Base-by-base conservation (phyloP, 192 early-diverging fungal species). In the Paraglomus occultum region DNA sequence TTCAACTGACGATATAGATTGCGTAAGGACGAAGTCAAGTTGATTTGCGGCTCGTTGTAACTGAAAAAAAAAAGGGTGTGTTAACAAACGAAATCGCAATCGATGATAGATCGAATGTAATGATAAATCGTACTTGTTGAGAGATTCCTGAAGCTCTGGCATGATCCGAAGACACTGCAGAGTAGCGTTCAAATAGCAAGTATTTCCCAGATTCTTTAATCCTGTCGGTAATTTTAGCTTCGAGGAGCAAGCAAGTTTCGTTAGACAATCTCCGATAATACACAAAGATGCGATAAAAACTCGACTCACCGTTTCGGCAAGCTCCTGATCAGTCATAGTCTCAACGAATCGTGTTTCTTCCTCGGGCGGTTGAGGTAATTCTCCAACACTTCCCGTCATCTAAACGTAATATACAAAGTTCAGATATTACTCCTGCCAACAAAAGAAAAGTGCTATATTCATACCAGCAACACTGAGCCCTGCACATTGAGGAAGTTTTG, bases 321-420 rank as follows among this genome's bases (percentile, higher is more conserved):
- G 73, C 73, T 97, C 84, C 45, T 83, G 80, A 64, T 96, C 94
- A 3, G 92, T 85, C 92, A 99, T 93, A 67, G 96, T 95, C 77
- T 99, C 97, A 45, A 94, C 74, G 74, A 99, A 99, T 43, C 86
- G 73, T 14, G 82, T 79, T 42, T 82, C 83, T 65, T 91, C 78
- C 31, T 67, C 69, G 5, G 94, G 95, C 1, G 86, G 89, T 70
- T 91, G 93, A 17, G 94, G 90, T n/a, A 95, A 79, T 79, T 96
- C 97, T 47, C 93, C 95, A 6, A 87, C 90, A 4, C 95, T 94
- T 43, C 97, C 97, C 91, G 97, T 95, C 95, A 99, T 96, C 94
- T 80, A 72, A 47, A 51, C 46, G 4, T 40, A 14, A 68, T 31
- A 11, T 44, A 45, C 40, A 10, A 47, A 45, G 38, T 39, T 43